These are phyloP conservation scores for Paramecium octaurelia DNA, from an alignment of 73 alveolate genomes.

Conservation along the genomic window DNA sequence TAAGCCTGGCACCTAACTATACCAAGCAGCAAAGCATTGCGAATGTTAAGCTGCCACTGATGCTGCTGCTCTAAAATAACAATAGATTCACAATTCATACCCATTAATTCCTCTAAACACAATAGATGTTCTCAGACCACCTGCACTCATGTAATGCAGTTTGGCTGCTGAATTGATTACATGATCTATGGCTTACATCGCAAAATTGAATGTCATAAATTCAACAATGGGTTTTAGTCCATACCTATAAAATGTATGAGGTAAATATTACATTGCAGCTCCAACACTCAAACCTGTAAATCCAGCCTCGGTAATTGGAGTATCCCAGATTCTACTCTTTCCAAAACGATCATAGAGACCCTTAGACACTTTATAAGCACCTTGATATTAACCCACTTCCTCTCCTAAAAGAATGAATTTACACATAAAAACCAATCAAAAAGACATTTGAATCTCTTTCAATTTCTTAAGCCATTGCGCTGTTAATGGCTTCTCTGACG, in stretches of 20 bases:
- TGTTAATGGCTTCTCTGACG: slow-evolving; percentile 82
- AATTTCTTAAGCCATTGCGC: slow-evolving; percentile 89
- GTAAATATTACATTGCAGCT: slow-evolving; percentile 70
- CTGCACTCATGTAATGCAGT: slow-evolving; percentile 85
- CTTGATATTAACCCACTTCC: slow-evolving; percentile 88
- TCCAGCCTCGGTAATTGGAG: slow-evolving; percentile 92
- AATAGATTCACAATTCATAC: not conserved
- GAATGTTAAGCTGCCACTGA: slow-evolving; percentile 94
- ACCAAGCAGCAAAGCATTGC: slow-evolving; percentile 92
- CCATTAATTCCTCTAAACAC: slow-evolving; percentile 93
- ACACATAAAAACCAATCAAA: slow-evolving; percentile 54
- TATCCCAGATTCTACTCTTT: slow-evolving; percentile 77
- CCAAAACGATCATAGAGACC: slow-evolving; percentile 84
- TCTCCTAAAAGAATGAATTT: slow-evolving; percentile 70
- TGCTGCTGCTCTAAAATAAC: slow-evolving; percentile 70
- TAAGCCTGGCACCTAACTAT: slow-evolving; percentile 84
- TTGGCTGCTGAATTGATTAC: slow-evolving; percentile 87
- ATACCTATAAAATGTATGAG: not conserved
- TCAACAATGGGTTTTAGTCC: slow-evolving; percentile 90
- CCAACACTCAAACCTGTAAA: slow-evolving; percentile 94
- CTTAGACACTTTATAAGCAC: slow-evolving; percentile 93
- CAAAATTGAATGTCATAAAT: slow-evolving; percentile 90
- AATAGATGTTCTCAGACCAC: slow-evolving; percentile 76
- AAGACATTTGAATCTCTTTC: slow-evolving; percentile 85
- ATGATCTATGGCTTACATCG: slow-evolving; percentile 88